phyloP scores from a whole-genome alignment of 345 rosid species.

The Mallotus nudiflorus region DNA sequence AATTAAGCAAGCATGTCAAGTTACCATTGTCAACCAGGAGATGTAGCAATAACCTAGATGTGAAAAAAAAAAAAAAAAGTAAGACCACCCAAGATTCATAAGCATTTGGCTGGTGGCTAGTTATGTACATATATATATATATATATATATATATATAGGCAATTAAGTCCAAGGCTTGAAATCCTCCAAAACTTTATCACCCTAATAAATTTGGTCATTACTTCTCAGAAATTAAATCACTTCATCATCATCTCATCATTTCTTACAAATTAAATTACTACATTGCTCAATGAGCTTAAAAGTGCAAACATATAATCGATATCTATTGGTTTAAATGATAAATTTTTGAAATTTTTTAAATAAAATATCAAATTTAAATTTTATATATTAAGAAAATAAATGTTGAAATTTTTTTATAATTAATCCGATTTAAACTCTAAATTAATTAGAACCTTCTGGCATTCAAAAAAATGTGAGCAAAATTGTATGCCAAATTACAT shows the following conservation, averaged over 20 bases:
- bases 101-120: not conserved
- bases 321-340: no score
- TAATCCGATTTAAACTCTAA: no score
- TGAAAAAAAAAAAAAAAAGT: not conserved
- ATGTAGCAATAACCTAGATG: not conserved
- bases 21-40: not conserved
- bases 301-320: not conserved
- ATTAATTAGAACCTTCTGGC: no score
- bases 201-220: constrained; percentile 13
- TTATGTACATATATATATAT: no score
- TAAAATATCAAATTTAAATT: no score
- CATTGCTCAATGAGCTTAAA: not conserved
- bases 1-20: no score
- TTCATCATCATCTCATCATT: not conserved
- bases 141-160: no score
- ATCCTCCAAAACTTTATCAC: constrained; percentile 19
- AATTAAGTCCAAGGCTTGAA: constrained; percentile 18
- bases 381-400: no score
- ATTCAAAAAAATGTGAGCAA: no score
- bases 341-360: no score
- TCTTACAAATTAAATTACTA: not conserved
- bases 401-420: no score
- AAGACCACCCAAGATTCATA: not conserved
- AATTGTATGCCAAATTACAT: not conserved
- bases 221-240: constrained; percentile 1